Evolutionary conservation across 495 filamentous ascomycete species (phyloP).

Genomic region (Penicilliopsis zonata): DNA sequence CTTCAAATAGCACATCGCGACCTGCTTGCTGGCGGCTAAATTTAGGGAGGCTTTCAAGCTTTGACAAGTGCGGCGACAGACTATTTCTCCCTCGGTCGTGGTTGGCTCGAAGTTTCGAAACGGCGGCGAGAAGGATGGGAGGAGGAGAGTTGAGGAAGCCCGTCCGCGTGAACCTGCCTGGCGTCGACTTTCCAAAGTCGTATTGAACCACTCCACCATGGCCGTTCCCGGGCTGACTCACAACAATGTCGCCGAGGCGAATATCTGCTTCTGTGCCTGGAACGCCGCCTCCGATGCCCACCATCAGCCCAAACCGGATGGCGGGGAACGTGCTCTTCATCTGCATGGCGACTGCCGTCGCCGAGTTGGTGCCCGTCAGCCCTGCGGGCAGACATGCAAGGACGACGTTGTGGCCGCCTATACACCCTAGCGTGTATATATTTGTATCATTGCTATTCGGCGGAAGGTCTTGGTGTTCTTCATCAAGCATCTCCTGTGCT

Average conservation of each 20-base stretch:
- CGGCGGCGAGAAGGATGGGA: slow-evolving; percentile 12
- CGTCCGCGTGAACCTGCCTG: slow-evolving; percentile 15
- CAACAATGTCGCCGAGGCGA: slow-evolving; percentile 24
- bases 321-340: slow-evolving; percentile 12
- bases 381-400: slow-evolving; percentile 17
- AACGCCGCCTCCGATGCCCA: slow-evolving; percentile 25
- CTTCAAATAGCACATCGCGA: slow-evolving; percentile 19
- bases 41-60: slow-evolving; percentile 7
- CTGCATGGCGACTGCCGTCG: slow-evolving; percentile 11
- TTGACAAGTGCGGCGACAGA: slow-evolving; percentile 6
- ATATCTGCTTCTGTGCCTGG: slow-evolving; percentile 14
- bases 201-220: slow-evolving; percentile 21
- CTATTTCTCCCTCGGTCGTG: slow-evolving; percentile 3
- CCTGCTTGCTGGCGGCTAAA: slow-evolving; percentile 8
- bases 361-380: slow-evolving; percentile 14
- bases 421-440: slow-evolving; percentile 18
- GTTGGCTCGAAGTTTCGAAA: slow-evolving; percentile 10
- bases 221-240: slow-evolving; percentile 15
- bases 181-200: slow-evolving; percentile 24
- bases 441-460: slow-evolving; percentile 12
- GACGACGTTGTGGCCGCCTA: slow-evolving; percentile 20
- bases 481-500: slow-evolving; percentile 17
- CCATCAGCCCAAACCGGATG: slow-evolving; percentile 17
- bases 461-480: slow-evolving; percentile 11
- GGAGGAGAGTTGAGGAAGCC: slow-evolving; percentile 22